Base-by-base conservation (phyloP, 2,329 filamentous ascomycete species). In the Apiospora kogelbergensis region DNA sequence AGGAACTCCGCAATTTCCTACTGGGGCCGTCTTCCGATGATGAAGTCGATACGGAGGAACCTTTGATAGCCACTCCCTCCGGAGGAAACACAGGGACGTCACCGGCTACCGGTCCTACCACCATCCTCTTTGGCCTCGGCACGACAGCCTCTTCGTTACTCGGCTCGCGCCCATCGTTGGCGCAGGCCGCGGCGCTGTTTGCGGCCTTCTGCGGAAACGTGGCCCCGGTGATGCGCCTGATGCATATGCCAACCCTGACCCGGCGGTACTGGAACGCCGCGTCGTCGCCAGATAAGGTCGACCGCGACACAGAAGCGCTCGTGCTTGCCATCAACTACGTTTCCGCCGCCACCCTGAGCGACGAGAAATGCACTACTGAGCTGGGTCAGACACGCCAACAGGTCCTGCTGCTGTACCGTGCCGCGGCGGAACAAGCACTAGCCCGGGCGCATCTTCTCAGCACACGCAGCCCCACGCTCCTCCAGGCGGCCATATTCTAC, bases 171-270 rank as follows among this genome's bases (percentile, higher is more conserved):
- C 75, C 75, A 1, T 45, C 73, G 0, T 57, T 74, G 10, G 67
- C 72, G 11, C 66, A 75, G 24, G 72, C 73, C 3, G 71, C 75
- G 45, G 64, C 33, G 9, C 68, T 76, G 9, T 76, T 74, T 46
- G 68, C 72, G 7, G 40, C 70, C 1, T 78, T 78, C 67, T 72
- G 65, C 9, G 74, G 76, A 6, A 76, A 76, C 40, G 74, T 78
- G 6, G 67, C 70, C 10, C 74, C 76, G 5, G n/a, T 78, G 9
- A 71, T 76, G 10, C 73, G 71, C 63, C 73, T 77, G 22, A 78
- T 76, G 63, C 79, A 79, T 69, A 73, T 75, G 70, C 76, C 76
- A 2, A 76, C 75, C 0, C 41, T 75, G 20, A 71, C 71, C 15
- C 69, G 63, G 6, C 69, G 74, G 3, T 65, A 44, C 40, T 65